Percentiles rank a stretch among this genome's conserved stretches.
These are phyloP conservation scores for Canariomyces notabilis DNA, from an alignment of 2,329 filamentous ascomycete genomes.

Conservation along the genomic window DNA sequence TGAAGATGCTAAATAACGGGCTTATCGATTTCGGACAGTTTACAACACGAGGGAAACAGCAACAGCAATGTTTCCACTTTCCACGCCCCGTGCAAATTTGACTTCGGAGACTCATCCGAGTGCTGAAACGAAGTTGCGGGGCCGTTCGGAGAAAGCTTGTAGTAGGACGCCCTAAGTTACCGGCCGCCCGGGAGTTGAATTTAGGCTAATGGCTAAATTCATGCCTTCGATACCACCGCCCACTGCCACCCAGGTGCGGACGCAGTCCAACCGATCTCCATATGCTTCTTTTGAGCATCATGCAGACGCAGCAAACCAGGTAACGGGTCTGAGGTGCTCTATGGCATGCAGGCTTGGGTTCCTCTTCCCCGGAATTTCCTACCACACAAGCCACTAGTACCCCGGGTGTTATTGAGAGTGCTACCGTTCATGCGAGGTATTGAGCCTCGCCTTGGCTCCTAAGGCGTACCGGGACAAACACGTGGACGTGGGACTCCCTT, in stretches of 20 bases:
- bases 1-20: too few relatives aligned
- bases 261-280: background rate
- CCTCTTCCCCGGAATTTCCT: background rate
- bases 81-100: too few relatives aligned
- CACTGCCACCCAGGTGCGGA: background rate
- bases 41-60: too few relatives aligned
- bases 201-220: constrained; percentile 18
- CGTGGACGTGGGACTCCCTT: too few relatives aligned
- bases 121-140: constrained; percentile 9
- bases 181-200: constrained; percentile 4
- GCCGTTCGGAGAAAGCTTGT: background rate
- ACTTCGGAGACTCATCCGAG: constrained; percentile 15
- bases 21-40: too few relatives aligned
- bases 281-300: background rate
- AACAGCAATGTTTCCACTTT: too few relatives aligned
- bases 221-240: background rate
- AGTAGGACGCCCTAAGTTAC: constrained; percentile 2
- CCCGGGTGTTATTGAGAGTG: background rate
- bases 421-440: too few relatives aligned
- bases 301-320: constrained; percentile 7
- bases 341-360: background rate
- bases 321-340: constrained; percentile 3
- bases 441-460: too few relatives aligned
- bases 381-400: background rate
- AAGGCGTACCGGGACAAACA: too few relatives aligned